Percentiles rank a stretch among this genome's conserved stretches.
These are phyloP conservation scores for Populus tremula DNA, from an alignment of 345 rosid species.

Conservation along the genomic window DNA sequence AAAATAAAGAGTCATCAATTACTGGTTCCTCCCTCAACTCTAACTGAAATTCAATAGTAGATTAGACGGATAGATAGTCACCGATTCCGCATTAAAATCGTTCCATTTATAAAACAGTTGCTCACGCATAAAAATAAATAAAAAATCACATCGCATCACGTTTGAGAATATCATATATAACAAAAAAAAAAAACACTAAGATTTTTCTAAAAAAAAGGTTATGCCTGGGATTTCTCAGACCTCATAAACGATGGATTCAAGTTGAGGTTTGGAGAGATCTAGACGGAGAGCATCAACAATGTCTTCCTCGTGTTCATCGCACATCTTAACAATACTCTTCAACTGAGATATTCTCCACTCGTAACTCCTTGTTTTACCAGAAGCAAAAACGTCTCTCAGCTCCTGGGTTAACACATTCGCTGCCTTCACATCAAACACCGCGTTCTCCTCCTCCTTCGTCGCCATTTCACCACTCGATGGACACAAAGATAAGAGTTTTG, in stretches of 20 bases:
- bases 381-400: slow-evolving; percentile 44
- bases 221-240: slow-evolving; percentile 26
- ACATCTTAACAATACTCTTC: slow-evolving; percentile 46
- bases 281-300: slow-evolving; percentile 64
- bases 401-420: slow-evolving; percentile 48
- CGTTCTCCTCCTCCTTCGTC: background rate
- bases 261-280: slow-evolving; percentile 80
- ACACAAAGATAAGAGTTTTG: background rate
- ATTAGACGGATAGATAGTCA: background rate
- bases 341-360: slow-evolving; percentile 77
- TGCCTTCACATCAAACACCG: slow-evolving; percentile 38
- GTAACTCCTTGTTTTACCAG: slow-evolving; percentile 68
- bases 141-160: background rate
- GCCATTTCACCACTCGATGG: background rate
- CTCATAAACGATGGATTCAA: slow-evolving; percentile 72
- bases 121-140: background rate
- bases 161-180: background rate
- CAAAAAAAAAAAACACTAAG: background rate
- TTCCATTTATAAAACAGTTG: background rate
- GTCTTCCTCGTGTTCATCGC: slow-evolving; percentile 58
- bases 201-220: background rate
- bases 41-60: background rate
- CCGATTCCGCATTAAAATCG: background rate
- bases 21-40: background rate
- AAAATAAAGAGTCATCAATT: background rate